phyloP scores from a whole-genome alignment of 2,329 filamentous ascomycete genomes.

The Colletotrichum camelliae region DNA sequence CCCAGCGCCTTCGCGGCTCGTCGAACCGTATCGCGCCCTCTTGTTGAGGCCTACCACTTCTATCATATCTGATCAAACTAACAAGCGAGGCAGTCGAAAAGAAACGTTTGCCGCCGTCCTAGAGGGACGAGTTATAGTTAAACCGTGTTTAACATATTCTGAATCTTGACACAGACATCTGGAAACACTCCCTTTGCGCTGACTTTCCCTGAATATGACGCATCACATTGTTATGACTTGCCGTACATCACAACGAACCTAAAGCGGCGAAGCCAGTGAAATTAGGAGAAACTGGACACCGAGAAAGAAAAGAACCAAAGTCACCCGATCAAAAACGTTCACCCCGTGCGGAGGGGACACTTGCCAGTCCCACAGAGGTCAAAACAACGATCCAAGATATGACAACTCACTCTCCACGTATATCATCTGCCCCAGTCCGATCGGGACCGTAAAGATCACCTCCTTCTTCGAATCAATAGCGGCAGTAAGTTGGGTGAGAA shows the following conservation, averaged over 20 bases:
- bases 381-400: background rate
- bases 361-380: background rate
- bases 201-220: background rate
- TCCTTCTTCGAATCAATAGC: background rate
- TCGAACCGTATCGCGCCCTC: background rate
- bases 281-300: background rate
- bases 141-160: background rate
- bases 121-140: background rate
- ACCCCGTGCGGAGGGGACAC: background rate
- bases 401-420: background rate
- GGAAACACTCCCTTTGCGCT: background rate
- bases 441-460: background rate
- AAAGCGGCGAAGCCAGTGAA: background rate
- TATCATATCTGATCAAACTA: constrained; percentile 9
- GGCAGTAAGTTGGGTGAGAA: background rate
- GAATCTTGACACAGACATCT: background rate
- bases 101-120: background rate
- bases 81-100: background rate
- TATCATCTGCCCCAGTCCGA: background rate
- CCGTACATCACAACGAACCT: background rate
- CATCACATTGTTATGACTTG: constrained; percentile 9
- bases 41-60: background rate
- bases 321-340: background rate
- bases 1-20: background rate
- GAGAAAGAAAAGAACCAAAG: background rate